Base-by-base conservation (phyloP, 2,329 filamentous ascomycete species). In the Didymellaceae sp. region DNA sequence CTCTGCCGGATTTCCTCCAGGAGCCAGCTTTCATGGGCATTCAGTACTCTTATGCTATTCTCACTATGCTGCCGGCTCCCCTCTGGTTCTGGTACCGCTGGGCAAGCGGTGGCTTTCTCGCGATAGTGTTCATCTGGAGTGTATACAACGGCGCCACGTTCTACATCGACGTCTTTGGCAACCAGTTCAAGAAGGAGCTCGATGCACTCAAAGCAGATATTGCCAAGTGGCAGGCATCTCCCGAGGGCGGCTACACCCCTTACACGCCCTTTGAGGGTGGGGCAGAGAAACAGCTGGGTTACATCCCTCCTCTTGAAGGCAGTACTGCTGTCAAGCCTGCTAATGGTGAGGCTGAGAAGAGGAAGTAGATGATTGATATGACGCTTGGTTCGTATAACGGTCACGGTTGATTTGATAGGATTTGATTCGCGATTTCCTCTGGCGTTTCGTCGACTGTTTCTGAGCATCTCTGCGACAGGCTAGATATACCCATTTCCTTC, bases 161-260 rank as follows among this genome's bases (percentile, higher is more conserved):
- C 74, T 99, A 99, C 75, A 97, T 99, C 67, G 94, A 99, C 65
- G 90, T 97, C 1, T 99, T 97, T 71, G 94, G 95, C 45, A 96
- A 90, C 65, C 86, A 92, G 2, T 97, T 99, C 80, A 91, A 99
- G 78, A 96, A 93, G 69, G 94, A 99, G 73, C 80, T 99, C 10
- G 92, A 99, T 70, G 83, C 87, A 43, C 83, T 99, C 76, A 92
- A 89, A 75, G 85, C 85, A 46, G 94, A 99, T 67, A 91, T 99
- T 7, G 83, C 87, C 35, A 93, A 91, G 71, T 95, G 91, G 90
- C 91, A 96, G 73, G 67, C 62, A 1, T 67, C 63, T 2, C 70
- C 70, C 1, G 65, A 67, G 14, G 66, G 63, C 3, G 45, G 45
- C 0, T 14, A 16, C 31, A 44, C 44, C 2, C 64, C 64, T 2